Evolutionary conservation across 305 asterid genomes (phyloP).

Genomic region (Ilex paraguariensis): DNA sequence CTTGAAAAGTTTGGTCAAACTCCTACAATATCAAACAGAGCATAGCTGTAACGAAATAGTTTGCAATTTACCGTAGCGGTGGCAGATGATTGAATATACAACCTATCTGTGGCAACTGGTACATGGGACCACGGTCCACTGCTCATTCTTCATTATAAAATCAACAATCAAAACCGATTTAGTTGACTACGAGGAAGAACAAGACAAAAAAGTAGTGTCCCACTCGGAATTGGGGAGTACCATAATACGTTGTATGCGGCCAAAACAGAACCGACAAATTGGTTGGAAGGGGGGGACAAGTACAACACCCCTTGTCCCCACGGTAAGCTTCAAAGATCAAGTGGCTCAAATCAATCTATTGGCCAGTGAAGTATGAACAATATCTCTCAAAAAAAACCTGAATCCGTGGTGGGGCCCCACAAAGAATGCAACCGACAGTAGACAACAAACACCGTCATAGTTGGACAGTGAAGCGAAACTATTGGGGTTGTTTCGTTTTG

Average conservation of each 20-base stretch:
- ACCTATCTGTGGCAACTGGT: too few species aligned
- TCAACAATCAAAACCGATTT: too few species aligned
- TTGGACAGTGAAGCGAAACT: slow-evolving; percentile 4
- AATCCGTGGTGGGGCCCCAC: background rate
- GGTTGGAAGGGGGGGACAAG: slow-evolving; percentile 14
- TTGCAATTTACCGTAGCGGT: too few species aligned
- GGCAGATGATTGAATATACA: too few species aligned
- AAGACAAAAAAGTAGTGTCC: too few species aligned
- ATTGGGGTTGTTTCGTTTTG: slow-evolving; percentile 15
- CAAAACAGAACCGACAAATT: slow-evolving; percentile 3
- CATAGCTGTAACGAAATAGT: too few species aligned
- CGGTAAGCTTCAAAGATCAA: background rate
- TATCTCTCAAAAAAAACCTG: background rate
- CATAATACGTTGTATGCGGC: background rate
- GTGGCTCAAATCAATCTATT: slow-evolving; percentile 1
- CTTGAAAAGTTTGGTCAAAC: too few species aligned
- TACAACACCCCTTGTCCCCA: slow-evolving; percentile 1
- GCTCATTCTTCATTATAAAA: too few species aligned
- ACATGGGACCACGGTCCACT: too few species aligned
- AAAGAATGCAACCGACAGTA: background rate
- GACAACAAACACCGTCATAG: slow-evolving; percentile 9
- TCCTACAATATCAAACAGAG: too few species aligned
- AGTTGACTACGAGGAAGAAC: too few species aligned
- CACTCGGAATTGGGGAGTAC: background rate
- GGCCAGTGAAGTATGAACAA: background rate